Conservation (phyloP, 2,329 filamentous ascomycete genomes). For the Neofusicoccum kwambonambiense region DNA sequence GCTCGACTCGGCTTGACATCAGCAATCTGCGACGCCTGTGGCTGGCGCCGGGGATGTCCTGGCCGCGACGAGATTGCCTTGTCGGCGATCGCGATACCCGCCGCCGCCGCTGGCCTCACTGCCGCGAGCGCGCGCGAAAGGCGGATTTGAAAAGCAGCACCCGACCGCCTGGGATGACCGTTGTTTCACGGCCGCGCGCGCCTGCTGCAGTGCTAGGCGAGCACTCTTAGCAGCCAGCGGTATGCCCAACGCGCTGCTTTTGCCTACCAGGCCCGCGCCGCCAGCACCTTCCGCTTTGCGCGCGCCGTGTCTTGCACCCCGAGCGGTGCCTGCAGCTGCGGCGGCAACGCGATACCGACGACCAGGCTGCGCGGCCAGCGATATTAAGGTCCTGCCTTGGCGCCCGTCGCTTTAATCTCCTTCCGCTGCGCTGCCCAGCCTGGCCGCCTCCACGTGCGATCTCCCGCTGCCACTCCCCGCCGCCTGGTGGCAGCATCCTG, state of each 20-base stretch:
- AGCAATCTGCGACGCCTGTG: constrained; percentile 17
- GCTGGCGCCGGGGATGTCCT: constrained; percentile 13
- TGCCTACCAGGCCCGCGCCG: background rate
- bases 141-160: background rate
- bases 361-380: background rate
- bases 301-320: background rate
- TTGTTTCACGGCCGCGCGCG: constrained; percentile 12
- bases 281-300: background rate
- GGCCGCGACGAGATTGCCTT: constrained; percentile 14
- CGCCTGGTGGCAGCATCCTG: background rate
- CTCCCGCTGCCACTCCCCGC: constrained; percentile 9
- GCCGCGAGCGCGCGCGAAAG: background rate
- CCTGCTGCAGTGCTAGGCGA: constrained; percentile 12
- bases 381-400: background rate
- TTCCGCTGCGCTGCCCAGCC: background rate
- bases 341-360: background rate
- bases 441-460: constrained; percentile 8
- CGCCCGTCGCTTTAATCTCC: background rate
- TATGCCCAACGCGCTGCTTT: too few relatives aligned
- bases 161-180: constrained; percentile 8
- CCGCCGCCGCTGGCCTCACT: background rate
- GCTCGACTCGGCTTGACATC: constrained; percentile 15
- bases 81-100: constrained; percentile 15
- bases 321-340: background rate
- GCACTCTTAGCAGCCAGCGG: background rate